Evolutionary conservation across 345 rosid species (phyloP).

Genomic region (Boechera divaricarpa): DNA sequence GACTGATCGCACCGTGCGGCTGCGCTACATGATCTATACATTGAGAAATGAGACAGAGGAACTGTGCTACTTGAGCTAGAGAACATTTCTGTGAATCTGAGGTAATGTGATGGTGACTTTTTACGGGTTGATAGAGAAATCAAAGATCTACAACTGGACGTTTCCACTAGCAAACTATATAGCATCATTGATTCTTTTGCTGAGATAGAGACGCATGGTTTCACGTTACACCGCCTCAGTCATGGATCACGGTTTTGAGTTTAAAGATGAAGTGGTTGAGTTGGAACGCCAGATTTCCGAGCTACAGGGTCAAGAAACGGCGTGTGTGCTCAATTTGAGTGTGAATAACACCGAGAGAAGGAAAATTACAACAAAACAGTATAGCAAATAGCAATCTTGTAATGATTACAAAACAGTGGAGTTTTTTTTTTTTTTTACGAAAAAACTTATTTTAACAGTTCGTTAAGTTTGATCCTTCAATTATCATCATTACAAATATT

Average conservation of each 20-base stretch:
- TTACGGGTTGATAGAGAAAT: background rate
- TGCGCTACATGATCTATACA: background rate
- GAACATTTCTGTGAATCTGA: background rate
- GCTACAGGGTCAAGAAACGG: background rate
- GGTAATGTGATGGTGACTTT: background rate
- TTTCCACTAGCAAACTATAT: background rate
- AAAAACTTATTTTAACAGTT: slow-evolving; percentile 26
- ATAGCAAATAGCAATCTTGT: slow-evolving; percentile 18
- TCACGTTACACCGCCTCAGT: background rate
- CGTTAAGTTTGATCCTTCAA: slow-evolving; percentile 37
- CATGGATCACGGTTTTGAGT: background rate
- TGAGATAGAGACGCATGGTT: background rate
- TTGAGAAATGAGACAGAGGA: slow-evolving; percentile 6
- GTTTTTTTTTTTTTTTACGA: background rate
- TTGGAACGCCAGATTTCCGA: background rate
- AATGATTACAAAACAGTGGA: slow-evolving; percentile 33
- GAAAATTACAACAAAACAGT: slow-evolving; percentile 6
- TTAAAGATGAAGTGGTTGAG: slow-evolving; percentile 8
- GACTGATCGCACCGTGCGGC: background rate
- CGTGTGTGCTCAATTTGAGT: background rate
- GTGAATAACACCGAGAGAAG: background rate
- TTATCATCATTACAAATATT: slow-evolving; percentile 40
- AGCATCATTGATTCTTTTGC: background rate
- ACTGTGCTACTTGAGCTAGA: background rate
- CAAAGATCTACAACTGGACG: background rate